Evolutionary conservation across 441 rosid species (phyloP), one percentile per base, ranked within the genome.

Genomic region (Hura crepitans): DNA sequence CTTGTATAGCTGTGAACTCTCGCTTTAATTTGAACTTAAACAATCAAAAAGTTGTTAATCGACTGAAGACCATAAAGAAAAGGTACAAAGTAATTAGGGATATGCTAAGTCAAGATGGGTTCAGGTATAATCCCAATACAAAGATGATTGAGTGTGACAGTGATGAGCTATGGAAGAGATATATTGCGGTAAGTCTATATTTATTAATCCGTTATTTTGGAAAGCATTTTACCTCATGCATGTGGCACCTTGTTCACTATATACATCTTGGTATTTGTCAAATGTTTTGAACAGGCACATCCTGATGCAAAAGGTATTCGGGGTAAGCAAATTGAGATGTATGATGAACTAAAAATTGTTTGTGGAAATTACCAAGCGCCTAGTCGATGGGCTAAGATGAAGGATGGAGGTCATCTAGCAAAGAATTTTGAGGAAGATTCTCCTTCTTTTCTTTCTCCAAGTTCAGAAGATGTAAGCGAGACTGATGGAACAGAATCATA

Each of bases 311-410:
- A 84, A 86, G 90, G 89, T 56, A 82, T 91, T 73, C 83, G 83
- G 45, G 93, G 97, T 67, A 91, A 85, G 82, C 90, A 89, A 74
- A 89, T 91, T 70, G 93, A 89, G 79, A 89, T 91, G 97, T 91
- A 84, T 37, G 91, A 91, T 73, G 97, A 91, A 73, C 87, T 91
- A 43, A 84, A 81, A 83, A 82, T 87, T 73, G 97, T 91, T 42
- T 91, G 97, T 17, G 97, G 97, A 62, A 84, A 91, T 73, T 80
- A 85, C 73, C 97, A 87, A 83, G 84, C 93, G 22, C 88, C 90
- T 23, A 84, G 86, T 50, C 84, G 89, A 43, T 87, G 85, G 90
- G 77, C 81, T 43, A 91, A 84, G 80, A 84, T 85, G 83, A 91
- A 84, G 78, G 87, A 81, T 31, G 87, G 84, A 79, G 79, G 70